These are phyloP conservation scores for Bigelowiella natans DNA, from an alignment of 78 protist genomes.

Conservation along the genomic window DNA sequence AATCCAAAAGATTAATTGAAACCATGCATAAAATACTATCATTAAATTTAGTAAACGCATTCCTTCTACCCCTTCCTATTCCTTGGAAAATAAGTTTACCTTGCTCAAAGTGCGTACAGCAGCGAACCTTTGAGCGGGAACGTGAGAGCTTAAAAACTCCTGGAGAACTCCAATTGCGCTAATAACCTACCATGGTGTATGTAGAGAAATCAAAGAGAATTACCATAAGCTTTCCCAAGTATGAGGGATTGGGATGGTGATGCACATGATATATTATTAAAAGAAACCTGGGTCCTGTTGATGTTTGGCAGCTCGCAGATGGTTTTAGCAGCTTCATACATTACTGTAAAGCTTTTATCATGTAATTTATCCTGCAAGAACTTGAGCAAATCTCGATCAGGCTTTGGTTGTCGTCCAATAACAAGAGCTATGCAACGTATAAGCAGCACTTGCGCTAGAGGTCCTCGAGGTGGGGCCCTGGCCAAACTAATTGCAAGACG, in stretches of 20 bases:
- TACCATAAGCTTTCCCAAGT: no score
- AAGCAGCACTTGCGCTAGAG: background rate
- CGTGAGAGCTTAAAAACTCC: conserved; percentile 71
- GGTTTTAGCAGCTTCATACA: conserved; percentile 90
- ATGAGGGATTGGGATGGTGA: background rate
- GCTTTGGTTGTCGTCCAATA: background rate
- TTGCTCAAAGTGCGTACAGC: conserved; percentile 82
- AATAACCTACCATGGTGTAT: background rate
- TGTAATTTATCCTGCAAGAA: background rate
- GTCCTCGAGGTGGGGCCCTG: background rate
- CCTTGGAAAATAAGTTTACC: no score
- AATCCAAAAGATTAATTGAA: no score
- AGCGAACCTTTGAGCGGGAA: conserved; percentile 79
- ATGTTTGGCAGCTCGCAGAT: conserved; percentile 67
- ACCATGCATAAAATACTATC: no score
- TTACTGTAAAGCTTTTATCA: conserved; percentile 58
- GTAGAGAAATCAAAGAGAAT: no score
- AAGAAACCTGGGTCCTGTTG: conserved; percentile 54
- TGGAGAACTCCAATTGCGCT: conserved; percentile 55
- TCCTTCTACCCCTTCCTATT: no score
- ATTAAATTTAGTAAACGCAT: no score
- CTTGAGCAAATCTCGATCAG: background rate
- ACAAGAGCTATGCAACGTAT: background rate
- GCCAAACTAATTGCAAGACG: background rate
- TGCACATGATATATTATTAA: background rate